Base-by-base conservation (phyloP, 345 rosid genomes). In the Eucalyptus sp. region DNA sequence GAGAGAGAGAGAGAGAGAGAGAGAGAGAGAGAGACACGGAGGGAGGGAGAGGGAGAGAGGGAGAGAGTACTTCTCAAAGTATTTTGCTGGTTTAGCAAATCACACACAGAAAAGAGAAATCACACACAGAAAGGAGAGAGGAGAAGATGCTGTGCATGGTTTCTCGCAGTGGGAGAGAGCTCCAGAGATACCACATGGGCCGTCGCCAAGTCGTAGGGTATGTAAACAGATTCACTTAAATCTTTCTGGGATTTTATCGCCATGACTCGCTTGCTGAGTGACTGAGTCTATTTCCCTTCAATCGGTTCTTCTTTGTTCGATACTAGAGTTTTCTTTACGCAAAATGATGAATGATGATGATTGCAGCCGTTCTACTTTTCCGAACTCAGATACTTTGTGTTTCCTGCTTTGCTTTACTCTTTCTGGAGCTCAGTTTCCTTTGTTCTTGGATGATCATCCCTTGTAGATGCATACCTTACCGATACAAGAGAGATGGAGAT, bases 161-260 rank as follows among this genome's bases (percentile, higher is more conserved):
- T 29, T 92, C 99, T 90, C 95, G 99, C 10, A 90, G 96, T 1
- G 98, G 98, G 86, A 95, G 98, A 87, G 93, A 95, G 86, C 89
- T 90, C 89, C 99, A 97, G 93, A 92, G 98, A 89, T 94, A 97
- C 87, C 58, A 92, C 64, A 83, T 89, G 88, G 98, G 97, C 50
- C 95, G 97, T 79, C 98, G 99, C 84, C 95, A 89, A 93, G 99
- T 97, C 84, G 99, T 97, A 25, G 99, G 98, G 99, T 96, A 87
- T 90, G 95, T 68, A 13, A 25, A 86, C 54, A 12, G 43, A 56
- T 43, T 56, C 13, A 20, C 41, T 56, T 31, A 16, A 16, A 31
- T 56, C 49, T 25, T n/a, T 43, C 50, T 31, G 66, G 48, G 33
- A 58, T 49, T 56, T 50, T 86, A 10, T 31, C 17, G 68, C 64